Evolutionary conservation across 306 rosid genomes (phyloP).

Genomic region (Glycine soja): DNA sequence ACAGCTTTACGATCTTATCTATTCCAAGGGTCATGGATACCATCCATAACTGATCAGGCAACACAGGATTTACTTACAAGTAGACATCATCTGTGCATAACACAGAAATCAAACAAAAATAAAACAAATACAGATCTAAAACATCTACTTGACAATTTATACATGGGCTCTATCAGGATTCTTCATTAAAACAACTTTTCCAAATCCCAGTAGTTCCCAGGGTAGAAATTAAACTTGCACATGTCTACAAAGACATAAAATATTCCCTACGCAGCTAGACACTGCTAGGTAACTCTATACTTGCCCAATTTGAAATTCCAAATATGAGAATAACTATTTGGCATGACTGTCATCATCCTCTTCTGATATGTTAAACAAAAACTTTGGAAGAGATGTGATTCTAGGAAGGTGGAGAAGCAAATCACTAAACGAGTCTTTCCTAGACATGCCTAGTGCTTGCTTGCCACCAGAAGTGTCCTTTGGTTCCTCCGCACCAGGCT

Average conservation of each 20-base stretch:
- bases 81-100: conserved; percentile 32
- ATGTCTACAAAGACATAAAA: conserved; percentile 19
- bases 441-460: conserved; percentile 72
- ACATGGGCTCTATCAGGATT: conserved; percentile 52
- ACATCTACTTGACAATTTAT: conserved; percentile 36
- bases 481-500: conserved; percentile 55
- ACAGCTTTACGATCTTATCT: not conserved
- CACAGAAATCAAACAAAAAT: conserved; percentile 8
- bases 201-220: conserved; percentile 60
- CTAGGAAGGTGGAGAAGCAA: conserved; percentile 82
- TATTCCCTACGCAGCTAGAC: conserved; percentile 17
- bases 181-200: conserved; percentile 80
- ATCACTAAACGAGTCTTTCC: conserved; percentile 83
- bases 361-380: conserved; percentile 78
- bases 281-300: conserved; percentile 32
- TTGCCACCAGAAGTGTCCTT: conserved; percentile 53
- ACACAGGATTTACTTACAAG: conserved; percentile 43
- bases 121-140: conserved; percentile 7
- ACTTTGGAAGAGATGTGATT: conserved; percentile 80
- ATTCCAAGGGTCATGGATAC: not conserved
- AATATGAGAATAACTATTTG: conserved; percentile 36
- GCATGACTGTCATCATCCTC: conserved; percentile 60
- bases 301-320: conserved; percentile 10
- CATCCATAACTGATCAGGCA: conserved; percentile 5
- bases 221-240: conserved; percentile 28